Percentiles rank a stretch among this genome's conserved stretches.
These are phyloP conservation scores for Byssochlamys sp. DNA, from an alignment of 2,329 filamentous ascomycete species.

Conservation along the genomic window DNA sequence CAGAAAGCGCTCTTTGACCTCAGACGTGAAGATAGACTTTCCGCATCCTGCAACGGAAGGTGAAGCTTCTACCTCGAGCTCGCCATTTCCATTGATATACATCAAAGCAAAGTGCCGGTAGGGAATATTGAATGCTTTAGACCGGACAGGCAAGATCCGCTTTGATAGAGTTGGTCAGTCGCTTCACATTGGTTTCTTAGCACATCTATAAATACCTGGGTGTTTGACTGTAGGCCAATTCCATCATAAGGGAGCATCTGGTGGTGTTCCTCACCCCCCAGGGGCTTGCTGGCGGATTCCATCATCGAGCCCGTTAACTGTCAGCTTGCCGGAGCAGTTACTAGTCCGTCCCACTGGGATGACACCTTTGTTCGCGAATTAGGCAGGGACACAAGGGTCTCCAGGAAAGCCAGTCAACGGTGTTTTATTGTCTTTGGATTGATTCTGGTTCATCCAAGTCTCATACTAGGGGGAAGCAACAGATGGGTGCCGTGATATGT, in stretches of 20 bases:
- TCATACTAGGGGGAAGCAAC: neutral
- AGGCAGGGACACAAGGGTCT: neutral
- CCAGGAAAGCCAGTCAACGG: neutral
- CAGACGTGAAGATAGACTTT: slow-evolving; percentile 25
- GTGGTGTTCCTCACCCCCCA: neutral
- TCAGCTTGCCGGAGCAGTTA: neutral
- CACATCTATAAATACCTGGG: neutral
- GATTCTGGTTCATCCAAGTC: neutral
- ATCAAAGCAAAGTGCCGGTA: slow-evolving; percentile 29
- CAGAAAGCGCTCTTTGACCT: slow-evolving; percentile 26
- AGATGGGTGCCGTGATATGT: neutral
- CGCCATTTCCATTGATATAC: slow-evolving; percentile 26
- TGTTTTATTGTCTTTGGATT: neutral
- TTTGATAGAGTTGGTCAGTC: slow-evolving; percentile 3
- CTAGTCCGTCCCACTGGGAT: neutral
- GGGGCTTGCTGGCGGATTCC: neutral
- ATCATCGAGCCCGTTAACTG: neutral
- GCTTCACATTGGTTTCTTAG: neutral
- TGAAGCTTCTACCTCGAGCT: slow-evolving; percentile 22
- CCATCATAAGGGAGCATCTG: neutral
- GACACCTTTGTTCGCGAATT: neutral
- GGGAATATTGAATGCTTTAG: slow-evolving; percentile 14
- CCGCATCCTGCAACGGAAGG: slow-evolving; percentile 24
- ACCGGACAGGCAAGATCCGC: slow-evolving; percentile 12
- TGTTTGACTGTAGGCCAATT: neutral